Conservation (phyloP, 768 basidiomycete genomes). For the Boletus coccyginus region DNA sequence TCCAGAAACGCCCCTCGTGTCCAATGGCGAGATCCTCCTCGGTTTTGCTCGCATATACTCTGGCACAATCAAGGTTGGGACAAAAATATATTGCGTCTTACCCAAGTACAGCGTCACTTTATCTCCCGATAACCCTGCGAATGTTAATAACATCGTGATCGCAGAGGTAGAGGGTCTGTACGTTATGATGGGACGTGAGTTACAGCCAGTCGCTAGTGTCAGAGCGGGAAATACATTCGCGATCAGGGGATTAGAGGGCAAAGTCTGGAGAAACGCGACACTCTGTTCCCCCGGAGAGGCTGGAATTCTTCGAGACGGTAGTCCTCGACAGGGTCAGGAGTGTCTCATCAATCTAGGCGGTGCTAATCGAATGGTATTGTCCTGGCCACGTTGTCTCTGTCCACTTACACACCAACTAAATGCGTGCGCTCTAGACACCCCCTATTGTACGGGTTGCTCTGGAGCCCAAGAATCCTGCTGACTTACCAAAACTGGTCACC, state of each 20-base stretch:
- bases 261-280: constrained; percentile 88
- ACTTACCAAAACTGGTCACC: constrained; percentile 85
- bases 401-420: constrained; percentile 2
- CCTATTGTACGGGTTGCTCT: constrained; percentile 96
- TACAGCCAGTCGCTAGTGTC: constrained; percentile 80
- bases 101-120: constrained; percentile 80
- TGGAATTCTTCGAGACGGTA: constrained; percentile 37
- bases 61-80: constrained; percentile 69
- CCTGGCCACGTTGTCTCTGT: not conserved
- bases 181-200: constrained; percentile 96
- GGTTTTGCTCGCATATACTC: constrained; percentile 96
- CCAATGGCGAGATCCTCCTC: constrained; percentile 63
- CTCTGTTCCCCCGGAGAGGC: constrained; percentile 64
- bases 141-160: constrained; percentile 58
- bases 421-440: constrained; percentile 48
- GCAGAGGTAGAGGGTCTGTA: constrained; percentile 78
- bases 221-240: constrained; percentile 95
- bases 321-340: constrained; percentile 37
- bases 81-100: constrained; percentile 67
- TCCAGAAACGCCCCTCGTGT: not conserved
- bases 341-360: constrained; percentile 81
- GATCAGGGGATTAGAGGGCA: constrained; percentile 83
- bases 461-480: constrained; percentile 77
- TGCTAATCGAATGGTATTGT: constrained; percentile 57
- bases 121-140: constrained; percentile 62